phyloP scores from a whole-genome alignment of 2,329 filamentous ascomycete genomes.

The Colletotrichum cereale region DNA sequence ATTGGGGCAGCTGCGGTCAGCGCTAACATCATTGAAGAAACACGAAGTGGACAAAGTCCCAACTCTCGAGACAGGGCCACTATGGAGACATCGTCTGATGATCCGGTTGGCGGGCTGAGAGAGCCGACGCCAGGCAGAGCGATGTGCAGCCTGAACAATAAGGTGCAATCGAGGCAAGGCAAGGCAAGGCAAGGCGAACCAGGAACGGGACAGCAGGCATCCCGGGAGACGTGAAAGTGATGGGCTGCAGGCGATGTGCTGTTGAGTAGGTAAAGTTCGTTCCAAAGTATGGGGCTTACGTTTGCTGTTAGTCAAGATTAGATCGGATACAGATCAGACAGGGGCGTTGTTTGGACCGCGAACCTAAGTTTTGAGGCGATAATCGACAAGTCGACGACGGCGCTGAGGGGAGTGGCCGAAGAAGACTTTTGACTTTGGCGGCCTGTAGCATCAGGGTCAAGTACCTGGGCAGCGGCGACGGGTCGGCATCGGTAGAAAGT shows the following conservation, averaged over 20 bases:
- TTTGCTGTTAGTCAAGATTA: conserved; percentile 38
- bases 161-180: conserved; percentile 17
- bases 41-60: conserved; percentile 31
- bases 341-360: conserved; percentile 23
- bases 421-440: conserved; percentile 7
- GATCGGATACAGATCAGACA: conserved; percentile 29
- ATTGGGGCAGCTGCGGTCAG: conserved; percentile 17
- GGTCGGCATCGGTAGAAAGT: neutral
- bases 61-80: neutral
- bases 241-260: conserved; percentile 27
- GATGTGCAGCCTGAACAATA: conserved; percentile 15
- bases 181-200: neutral
- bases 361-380: conserved; percentile 17
- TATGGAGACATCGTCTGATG: conserved; percentile 13
- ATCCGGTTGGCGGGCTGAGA: conserved; percentile 28
- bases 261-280: conserved; percentile 32
- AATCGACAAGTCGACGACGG: neutral
- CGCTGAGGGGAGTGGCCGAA: neutral
- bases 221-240: conserved; percentile 9
- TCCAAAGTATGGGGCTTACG: conserved; percentile 38
- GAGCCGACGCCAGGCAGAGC: conserved; percentile 29
- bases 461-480: neutral
- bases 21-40: conserved; percentile 34
- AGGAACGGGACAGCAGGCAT: conserved; percentile 6
- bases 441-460: neutral